phyloP scores from a whole-genome alignment of 352 stramenopile species.

The Globisporangium cederbergense region DNA sequence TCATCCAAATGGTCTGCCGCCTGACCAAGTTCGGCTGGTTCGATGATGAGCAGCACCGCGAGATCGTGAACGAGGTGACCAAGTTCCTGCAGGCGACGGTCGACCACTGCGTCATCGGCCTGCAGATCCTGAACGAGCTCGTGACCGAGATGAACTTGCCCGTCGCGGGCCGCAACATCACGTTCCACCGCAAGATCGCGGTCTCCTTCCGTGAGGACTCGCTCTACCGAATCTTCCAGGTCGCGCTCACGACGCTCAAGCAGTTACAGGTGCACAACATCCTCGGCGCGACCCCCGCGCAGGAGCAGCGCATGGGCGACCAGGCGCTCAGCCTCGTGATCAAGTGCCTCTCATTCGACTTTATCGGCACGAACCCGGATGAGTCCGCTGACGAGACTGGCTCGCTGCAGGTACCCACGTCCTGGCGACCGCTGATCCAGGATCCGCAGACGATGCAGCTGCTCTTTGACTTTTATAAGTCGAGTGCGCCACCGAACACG shows the following conservation, averaged over 20 bases:
- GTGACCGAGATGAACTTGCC: slow-evolving; percentile 98
- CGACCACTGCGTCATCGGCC: slow-evolving; percentile 97
- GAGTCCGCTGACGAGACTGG: slow-evolving; percentile 97
- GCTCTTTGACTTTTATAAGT: slow-evolving; percentile 97
- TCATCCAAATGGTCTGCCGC: slow-evolving; percentile 97
- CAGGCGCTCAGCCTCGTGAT: slow-evolving; percentile 91
- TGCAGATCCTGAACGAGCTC: slow-evolving; percentile 97
- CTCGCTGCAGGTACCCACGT: slow-evolving; percentile 95
- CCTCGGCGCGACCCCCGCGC: slow-evolving; percentile 61
- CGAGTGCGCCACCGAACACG: slow-evolving; percentile 90
- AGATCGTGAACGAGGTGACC: slow-evolving; percentile 96
- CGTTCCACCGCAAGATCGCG: slow-evolving; percentile 96
- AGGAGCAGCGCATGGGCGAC: slow-evolving; percentile 93
- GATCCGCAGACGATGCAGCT: slow-evolving; percentile 93
- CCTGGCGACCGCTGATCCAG: slow-evolving; percentile 93
- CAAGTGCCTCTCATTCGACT: slow-evolving; percentile 98
- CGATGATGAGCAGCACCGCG: slow-evolving; percentile 94
- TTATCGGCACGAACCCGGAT: slow-evolving; percentile 98
- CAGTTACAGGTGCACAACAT: slow-evolving; percentile 93
- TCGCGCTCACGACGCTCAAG: slow-evolving; percentile 95
- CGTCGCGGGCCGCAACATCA: slow-evolving; percentile 92
- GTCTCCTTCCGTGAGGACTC: slow-evolving; percentile 97
- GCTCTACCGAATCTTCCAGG: slow-evolving; percentile 95
- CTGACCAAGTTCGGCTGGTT: slow-evolving; percentile 99
- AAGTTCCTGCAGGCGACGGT: slow-evolving; percentile 97